These are phyloP conservation scores for Mortierella sp. DNA, from an alignment of 371 early-diverging fungal species.

Conservation along the genomic window DNA sequence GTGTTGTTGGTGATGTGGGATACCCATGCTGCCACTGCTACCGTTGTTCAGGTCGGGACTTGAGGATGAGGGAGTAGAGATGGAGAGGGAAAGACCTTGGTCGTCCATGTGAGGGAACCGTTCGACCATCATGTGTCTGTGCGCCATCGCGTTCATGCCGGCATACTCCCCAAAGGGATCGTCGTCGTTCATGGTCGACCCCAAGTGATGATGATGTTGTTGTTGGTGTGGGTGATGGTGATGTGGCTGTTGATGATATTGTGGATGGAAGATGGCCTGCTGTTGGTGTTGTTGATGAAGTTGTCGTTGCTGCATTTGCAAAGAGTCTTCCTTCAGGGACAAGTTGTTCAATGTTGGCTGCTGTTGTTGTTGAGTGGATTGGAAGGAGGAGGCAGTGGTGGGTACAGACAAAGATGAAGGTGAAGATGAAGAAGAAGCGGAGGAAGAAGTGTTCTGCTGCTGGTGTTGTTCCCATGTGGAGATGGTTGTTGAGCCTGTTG, in stretches of 20 bases:
- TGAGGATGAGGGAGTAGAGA: constrained; percentile 7
- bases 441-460: constrained; percentile 6
- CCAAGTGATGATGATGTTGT: constrained; percentile 30
- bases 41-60: constrained; percentile 33
- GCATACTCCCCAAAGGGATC: constrained; percentile 56
- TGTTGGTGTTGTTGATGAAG: constrained; percentile 25
- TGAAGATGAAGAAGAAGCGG: constrained; percentile 11
- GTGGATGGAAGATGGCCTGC: constrained; percentile 31
- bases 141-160: constrained; percentile 33
- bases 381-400: not conserved
- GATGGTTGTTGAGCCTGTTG: not conserved
- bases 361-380: constrained; percentile 12
- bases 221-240: constrained; percentile 11
- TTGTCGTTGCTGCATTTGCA: constrained; percentile 31
- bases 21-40: constrained; percentile 5
- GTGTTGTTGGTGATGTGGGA: constrained; percentile 21
- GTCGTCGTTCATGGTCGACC: constrained; percentile 40
- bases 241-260: constrained; percentile 22
- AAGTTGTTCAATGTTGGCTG: constrained; percentile 13
- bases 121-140: constrained; percentile 30
- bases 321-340: not conserved
- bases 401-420: constrained; percentile 8
- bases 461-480: constrained; percentile 42
- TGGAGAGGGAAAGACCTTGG: constrained; percentile 12
- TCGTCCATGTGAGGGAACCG: constrained; percentile 27